Conservation (phyloP, 495 filamentous ascomycete species). For the Aspergillus incahuasiensis region DNA sequence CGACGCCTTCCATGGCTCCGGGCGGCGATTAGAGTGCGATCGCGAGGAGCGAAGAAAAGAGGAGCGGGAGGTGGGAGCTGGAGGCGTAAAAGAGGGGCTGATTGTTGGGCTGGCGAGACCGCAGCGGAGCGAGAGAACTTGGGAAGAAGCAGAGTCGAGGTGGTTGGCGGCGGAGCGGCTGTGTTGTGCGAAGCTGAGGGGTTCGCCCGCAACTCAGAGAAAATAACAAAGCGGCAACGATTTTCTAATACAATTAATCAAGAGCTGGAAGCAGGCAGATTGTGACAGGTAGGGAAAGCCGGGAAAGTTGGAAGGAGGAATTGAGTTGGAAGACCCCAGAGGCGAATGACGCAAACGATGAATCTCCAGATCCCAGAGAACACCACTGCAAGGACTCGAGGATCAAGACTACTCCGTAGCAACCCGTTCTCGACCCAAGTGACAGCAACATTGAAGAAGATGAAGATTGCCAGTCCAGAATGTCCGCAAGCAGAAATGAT, state of each 20-base stretch:
- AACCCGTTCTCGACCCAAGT: neutral
- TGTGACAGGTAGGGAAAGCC: neutral
- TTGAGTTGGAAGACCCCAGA: neutral
- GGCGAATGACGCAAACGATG: constrained; percentile 24
- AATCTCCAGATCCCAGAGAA: neutral
- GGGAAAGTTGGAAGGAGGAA: constrained; percentile 3
- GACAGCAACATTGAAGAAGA: neutral
- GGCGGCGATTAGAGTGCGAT: neutral
- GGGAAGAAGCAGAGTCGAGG: neutral
- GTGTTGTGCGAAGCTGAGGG: constrained; percentile 18
- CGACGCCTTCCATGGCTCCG: constrained; percentile 65
- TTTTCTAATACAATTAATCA: neutral
- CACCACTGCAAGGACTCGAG: neutral
- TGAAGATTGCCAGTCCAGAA: constrained; percentile 13
- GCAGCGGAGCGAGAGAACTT: constrained; percentile 11
- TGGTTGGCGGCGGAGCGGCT: constrained; percentile 8
- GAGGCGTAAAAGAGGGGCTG: constrained; percentile 1
- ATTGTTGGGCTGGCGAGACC: constrained; percentile 11
- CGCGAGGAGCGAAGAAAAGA: constrained; percentile 12
- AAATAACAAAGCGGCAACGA: constrained; percentile 1
- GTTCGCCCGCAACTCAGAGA: neutral
- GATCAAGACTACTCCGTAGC: neutral
- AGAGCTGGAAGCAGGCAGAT: neutral
- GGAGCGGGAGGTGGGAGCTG: constrained; percentile 11
- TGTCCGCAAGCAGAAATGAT: constrained; percentile 16